Base-by-base conservation (phyloP, 2,329 filamentous ascomycete genomes). In the Monosporascus sp. region DNA sequence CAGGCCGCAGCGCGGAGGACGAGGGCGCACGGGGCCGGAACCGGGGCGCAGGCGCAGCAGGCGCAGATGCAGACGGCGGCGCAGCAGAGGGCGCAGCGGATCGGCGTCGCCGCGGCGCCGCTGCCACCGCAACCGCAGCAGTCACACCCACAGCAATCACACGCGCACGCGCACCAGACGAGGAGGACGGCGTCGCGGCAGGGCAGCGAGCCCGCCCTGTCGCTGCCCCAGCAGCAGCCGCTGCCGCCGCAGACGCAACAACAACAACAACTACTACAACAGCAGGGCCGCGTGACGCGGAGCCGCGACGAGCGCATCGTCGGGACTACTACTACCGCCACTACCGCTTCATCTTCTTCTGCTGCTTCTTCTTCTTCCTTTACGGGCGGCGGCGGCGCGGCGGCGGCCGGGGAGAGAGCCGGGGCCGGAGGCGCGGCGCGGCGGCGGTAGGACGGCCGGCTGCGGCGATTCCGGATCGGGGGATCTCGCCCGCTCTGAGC, bases 271-370 rank as follows among this genome's bases (percentile, higher is more conserved):
- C 27, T 1, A 11, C 27, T 4, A 11, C 9, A 3, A 31, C 27
- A 31, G 4, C 57, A 59, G 1, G 49, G 59, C 5, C 60, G 65
- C 18, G 54, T 64, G 55, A 68, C 65, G 38, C 57, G 66, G 46
- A 67, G 62, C 36, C 57, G 65, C 11, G 66, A 67, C 11, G 66
- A 68, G 57, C 56, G 66, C 8, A 65, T 66, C 24, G 65, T 55
- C 54, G 7, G 54, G 42, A 3, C 45, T 41, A 38, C 41, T 25
- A 4, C 27, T 48, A 37, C 55, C 3, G 1, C 25, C 5, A 24
- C 44, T 44, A 38, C 41, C 37, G 6, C 27, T 47, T 34, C 55
- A 2, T 1, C 27, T 27, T 27, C 27, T 5, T 11, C 27, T 14
- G 9, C 27, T 8, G 1, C 27, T 7, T 11, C 27, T 2, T 31